A percentile compares a stretch with the other conserved stretches of the same genome.
Evolutionary conservation across 805 yeast genomes (phyloP).

Genomic region (Wickerhamomyces rabaulensis): DNA sequence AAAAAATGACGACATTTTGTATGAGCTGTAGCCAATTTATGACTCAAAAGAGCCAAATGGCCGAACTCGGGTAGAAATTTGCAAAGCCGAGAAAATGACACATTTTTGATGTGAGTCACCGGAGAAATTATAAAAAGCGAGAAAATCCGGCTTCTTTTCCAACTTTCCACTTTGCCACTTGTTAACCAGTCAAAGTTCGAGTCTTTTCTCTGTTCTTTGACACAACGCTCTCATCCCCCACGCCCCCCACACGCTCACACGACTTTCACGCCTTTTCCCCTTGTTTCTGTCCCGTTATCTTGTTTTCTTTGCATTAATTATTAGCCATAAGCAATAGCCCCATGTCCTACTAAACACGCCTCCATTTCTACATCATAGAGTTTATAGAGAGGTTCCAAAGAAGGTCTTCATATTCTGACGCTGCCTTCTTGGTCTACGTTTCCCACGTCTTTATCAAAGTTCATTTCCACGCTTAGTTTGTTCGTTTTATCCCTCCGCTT

Average conservation of each 20-base stretch:
- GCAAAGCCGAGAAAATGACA: background rate
- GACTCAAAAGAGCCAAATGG: background rate
- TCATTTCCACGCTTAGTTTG: background rate
- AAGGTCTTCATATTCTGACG: background rate
- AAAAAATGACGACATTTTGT: background rate
- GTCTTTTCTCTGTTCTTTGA: background rate
- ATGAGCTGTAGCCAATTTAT: background rate
- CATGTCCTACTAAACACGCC: constrained; percentile 1
- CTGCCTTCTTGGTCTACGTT: background rate
- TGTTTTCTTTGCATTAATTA: background rate
- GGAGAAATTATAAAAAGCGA: background rate
- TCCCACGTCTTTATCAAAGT: background rate
- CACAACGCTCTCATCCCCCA: background rate
- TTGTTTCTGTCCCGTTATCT: background rate
- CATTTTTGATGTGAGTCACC: background rate
- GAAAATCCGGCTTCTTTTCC: background rate
- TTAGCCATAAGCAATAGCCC: constrained; percentile 3
- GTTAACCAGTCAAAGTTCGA: background rate
- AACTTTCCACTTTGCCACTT: background rate
- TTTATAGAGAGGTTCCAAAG: background rate
- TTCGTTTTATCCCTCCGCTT: background rate
- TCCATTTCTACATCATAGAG: background rate
- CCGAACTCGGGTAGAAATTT: background rate
- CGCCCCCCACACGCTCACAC: background rate
- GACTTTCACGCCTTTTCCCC: background rate